Base-by-base conservation (phyloP, 129 eudicot species). In the Flaveria ramosissima region DNA sequence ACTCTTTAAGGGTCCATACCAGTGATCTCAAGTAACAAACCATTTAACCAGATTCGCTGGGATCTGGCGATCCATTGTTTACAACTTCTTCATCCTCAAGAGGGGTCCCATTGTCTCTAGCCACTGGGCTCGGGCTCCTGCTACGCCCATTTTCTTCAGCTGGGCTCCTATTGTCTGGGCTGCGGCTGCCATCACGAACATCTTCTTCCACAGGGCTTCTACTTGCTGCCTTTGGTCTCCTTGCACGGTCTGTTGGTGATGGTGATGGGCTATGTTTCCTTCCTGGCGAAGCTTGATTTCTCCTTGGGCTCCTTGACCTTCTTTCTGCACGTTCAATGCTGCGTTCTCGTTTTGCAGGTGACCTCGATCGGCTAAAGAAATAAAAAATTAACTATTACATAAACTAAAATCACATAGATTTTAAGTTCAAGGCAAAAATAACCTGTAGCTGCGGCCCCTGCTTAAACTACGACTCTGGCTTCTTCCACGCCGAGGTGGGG, bases 381-480 rank as follows among this genome's bases (percentile, higher is more conserved):
- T 27, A 42, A 48, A 62, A 42, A 1, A 8, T 27, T 12, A 3
- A 46, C 21, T 72, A 53, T 9, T 45, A 45, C 50, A 71, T 26
- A 9, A 24, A 52, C 11, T 23, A 30, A 13, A 30, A 83, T 65
- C 78, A 16, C 66, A 21, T 56, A 9, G n/a, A 26, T 68, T 43
- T 45, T 47, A n/a, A 48, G 15, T 1, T 39, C 4, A 36, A 48
- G 30, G 27, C 45, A 13, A 46, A 55, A 65, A 41, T 57, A 61
- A 88, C 96, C 97, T 92, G 90, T 82, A 82, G 84, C 97, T 92
- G 46, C 96, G 92, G 53, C 91, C 82, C 69, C 97, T 83, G 83
- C 97, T 88, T 43, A 82, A 81, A 72, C 93, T 91, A 46, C 82
- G 88, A 63, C 89, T 86, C 3, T 90, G 77, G 68, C 92, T 82